Evolutionary conservation across 2,329 filamentous ascomycete genomes (phyloP).

Genomic region (Verticillium isaacii): DNA sequence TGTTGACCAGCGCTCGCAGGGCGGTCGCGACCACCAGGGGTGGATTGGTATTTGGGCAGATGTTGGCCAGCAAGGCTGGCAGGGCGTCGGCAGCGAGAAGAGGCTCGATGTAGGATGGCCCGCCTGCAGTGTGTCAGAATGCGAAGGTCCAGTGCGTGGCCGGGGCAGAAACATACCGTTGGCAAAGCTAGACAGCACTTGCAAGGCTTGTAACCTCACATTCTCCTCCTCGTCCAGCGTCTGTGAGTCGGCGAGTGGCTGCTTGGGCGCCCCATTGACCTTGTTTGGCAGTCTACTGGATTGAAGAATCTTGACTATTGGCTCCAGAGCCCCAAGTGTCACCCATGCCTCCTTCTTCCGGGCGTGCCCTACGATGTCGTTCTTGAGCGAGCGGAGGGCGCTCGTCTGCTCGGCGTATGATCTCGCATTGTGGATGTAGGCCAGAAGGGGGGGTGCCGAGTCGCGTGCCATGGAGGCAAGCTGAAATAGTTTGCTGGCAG

Average conservation of each 20-base stretch:
- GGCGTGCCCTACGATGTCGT: conserved; percentile 82
- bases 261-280: conserved; percentile 26
- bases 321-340: conserved; percentile 61
- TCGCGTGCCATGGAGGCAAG: conserved; percentile 46
- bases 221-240: conserved; percentile 58
- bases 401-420: conserved; percentile 47
- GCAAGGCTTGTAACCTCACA: conserved; percentile 70
- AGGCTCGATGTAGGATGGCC: conserved; percentile 71
- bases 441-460: conserved; percentile 47
- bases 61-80: conserved; percentile 63
- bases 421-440: conserved; percentile 52
- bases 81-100: conserved; percentile 65
- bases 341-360: conserved; percentile 82
- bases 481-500: background rate
- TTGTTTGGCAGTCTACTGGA: conserved; percentile 25
- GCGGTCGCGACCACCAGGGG: conserved; percentile 66
- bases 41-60: conserved; percentile 62
- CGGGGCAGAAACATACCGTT: conserved; percentile 54
- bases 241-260: conserved; percentile 22
- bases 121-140: conserved; percentile 48
- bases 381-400: conserved; percentile 72
- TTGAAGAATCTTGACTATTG: conserved; percentile 44
- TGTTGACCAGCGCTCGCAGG: conserved; percentile 67
- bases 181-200: conserved; percentile 80
- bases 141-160: background rate